Conservation (phyloP, 176 grass and related monocot species). For the Puccinellia tenuiflora region DNA sequence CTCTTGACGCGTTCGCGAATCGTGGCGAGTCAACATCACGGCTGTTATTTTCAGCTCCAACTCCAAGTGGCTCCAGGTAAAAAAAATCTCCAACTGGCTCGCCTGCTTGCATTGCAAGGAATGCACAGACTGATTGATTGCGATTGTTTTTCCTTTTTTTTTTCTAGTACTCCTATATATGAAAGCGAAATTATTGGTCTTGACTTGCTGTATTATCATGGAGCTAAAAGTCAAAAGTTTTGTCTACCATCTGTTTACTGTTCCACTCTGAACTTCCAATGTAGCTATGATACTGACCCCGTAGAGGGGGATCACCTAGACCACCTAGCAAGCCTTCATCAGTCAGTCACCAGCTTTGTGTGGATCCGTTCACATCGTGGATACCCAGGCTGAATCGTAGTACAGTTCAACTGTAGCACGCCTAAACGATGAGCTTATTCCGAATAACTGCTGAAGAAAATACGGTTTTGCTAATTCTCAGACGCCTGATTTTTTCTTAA, state of each 20-base stretch:
- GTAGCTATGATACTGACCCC: background rate
- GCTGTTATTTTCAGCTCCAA: background rate
- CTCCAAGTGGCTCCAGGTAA: background rate
- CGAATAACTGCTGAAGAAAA: background rate
- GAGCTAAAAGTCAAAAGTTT: background rate
- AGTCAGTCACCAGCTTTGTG: background rate
- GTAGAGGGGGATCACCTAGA: background rate
- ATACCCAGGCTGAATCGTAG: background rate
- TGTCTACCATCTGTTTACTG: background rate
- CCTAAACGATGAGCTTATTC: background rate
- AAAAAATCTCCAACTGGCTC: too few species aligned
- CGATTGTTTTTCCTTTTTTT: background rate
- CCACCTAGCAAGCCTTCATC: background rate
- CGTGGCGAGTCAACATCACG: background rate
- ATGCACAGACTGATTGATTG: background rate
- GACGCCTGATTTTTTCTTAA: too few species aligned
- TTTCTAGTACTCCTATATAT: background rate
- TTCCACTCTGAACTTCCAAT: background rate
- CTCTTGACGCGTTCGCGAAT: background rate
- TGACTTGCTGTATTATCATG: background rate
- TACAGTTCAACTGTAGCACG: background rate
- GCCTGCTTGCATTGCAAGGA: conserved; percentile 19
- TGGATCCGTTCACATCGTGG: background rate
- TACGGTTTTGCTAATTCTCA: too few species aligned
- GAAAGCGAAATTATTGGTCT: background rate